phyloP scores from a whole-genome alignment of 805 yeast species.

The Clavispora fructus region DNA sequence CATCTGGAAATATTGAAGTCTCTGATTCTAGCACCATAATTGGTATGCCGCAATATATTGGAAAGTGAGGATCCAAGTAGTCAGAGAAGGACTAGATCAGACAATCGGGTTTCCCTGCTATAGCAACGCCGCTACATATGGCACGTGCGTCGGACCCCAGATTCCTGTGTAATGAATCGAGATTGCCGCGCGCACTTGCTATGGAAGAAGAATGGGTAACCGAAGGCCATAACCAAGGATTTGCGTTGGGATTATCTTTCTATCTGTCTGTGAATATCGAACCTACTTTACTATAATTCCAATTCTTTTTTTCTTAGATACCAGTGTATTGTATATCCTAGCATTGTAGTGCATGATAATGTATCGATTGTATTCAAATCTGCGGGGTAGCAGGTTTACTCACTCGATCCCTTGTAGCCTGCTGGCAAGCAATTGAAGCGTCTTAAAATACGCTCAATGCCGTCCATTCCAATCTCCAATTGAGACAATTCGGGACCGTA shows the following conservation, averaged over 20 bases:
- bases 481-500: slow-evolving; percentile 54
- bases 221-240: no score
- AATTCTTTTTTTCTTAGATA: no score
- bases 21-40: not conserved
- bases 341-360: no score
- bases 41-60: not conserved
- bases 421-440: slow-evolving; percentile 41
- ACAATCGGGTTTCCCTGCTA: slow-evolving; percentile 11
- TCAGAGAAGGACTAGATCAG: not conserved
- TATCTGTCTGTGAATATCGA: no score
- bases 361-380: no score
- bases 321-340: no score
- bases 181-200: not conserved
- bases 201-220: no score
- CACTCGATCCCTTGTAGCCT: not conserved
- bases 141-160: slow-evolving; percentile 2
- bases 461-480: slow-evolving; percentile 54
- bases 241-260: no score
- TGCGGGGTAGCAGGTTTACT: no score
- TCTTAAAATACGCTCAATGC: slow-evolving; percentile 45
- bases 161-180: slow-evolving; percentile 1
- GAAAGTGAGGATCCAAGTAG: not conserved
- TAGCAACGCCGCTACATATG: slow-evolving; percentile 4
- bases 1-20: not conserved
- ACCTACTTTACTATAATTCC: no score